A percentile compares a stretch with the other conserved stretches of the same genome.
Evolutionary conservation across 106 monocot genomes (phyloP).

Genomic region (Dioscorea dumetorum): DNA sequence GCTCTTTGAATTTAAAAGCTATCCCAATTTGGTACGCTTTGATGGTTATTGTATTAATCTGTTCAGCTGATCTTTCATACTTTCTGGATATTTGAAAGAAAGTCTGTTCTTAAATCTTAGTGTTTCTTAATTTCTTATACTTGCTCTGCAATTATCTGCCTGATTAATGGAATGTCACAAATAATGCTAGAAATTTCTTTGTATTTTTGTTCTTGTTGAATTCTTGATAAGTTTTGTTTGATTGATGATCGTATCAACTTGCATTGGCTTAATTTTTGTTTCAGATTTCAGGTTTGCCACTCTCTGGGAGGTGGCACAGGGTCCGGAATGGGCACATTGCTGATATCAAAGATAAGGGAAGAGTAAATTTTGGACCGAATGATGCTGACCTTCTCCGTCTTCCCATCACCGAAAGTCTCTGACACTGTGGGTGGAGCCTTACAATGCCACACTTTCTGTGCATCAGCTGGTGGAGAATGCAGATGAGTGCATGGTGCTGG

Average conservation of each 20-base stretch:
- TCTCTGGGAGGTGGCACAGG: slow-evolving; percentile 3
- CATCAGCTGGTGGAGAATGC: slow-evolving; percentile 7
- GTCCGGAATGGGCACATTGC: slow-evolving; percentile 6
- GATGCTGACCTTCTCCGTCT: slow-evolving; percentile 9
- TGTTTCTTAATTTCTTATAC: too few species aligned
- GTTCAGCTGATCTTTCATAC: too few species aligned
- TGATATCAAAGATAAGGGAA: slow-evolving; percentile 8
- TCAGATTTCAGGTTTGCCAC: slow-evolving; percentile 7
- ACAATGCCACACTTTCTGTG: slow-evolving; percentile 6
- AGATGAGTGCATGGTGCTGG: slow-evolving; percentile 5
- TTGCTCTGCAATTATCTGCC: too few species aligned
- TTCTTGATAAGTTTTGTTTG: too few species aligned
- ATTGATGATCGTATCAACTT: background rate
- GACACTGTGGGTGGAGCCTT: slow-evolving; percentile 7
- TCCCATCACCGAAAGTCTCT: slow-evolving; percentile 4
- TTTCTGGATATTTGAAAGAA: too few species aligned
- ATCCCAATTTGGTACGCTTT: too few species aligned
- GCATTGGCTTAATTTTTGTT: background rate
- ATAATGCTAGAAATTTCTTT: too few species aligned
- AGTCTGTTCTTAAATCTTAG: too few species aligned
- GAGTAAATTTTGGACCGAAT: slow-evolving; percentile 5
- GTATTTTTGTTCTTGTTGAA: too few species aligned
- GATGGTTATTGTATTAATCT: too few species aligned
- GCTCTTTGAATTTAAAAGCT: too few species aligned
- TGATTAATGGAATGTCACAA: too few species aligned